Conservation (phyloP, 352 stramenopile species). For the Phytophthora cactorum region DNA sequence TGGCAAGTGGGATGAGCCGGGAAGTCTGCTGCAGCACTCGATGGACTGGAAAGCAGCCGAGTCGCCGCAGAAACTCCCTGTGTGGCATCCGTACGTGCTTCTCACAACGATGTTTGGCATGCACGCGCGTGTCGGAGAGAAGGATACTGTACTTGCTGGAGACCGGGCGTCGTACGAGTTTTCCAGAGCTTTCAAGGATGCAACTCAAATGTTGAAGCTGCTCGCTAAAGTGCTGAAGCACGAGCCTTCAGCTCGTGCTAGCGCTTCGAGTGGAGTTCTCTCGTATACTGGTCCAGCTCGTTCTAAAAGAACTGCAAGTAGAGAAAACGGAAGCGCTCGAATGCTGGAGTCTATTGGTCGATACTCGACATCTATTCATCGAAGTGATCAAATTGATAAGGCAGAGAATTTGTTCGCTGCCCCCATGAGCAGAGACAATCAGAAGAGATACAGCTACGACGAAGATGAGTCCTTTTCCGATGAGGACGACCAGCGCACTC, state of each 20-base stretch:
- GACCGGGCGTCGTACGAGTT: slow-evolving; percentile 71
- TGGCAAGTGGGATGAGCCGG: slow-evolving; percentile 84
- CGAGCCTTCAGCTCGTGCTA: slow-evolving; percentile 63
- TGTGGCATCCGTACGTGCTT: slow-evolving; percentile 88
- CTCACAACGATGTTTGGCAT: slow-evolving; percentile 87
- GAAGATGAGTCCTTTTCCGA: slow-evolving; percentile 12
- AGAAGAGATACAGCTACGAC: slow-evolving; percentile 26
- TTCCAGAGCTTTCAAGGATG: slow-evolving; percentile 75
- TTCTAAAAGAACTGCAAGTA: slow-evolving; percentile 19
- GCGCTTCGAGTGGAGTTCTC: slow-evolving; percentile 64
- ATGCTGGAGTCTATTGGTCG: slow-evolving; percentile 64
- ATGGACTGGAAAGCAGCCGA: slow-evolving; percentile 85
- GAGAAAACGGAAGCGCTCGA: slow-evolving; percentile 22
- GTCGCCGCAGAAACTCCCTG: slow-evolving; percentile 74
- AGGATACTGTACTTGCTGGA: slow-evolving; percentile 74
- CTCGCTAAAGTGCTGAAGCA: slow-evolving; percentile 76
- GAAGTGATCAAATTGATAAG: slow-evolving; percentile 64
- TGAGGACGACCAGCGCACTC: slow-evolving; percentile 29
- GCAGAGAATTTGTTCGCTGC: slow-evolving; percentile 75
- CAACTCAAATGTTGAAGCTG: slow-evolving; percentile 86
- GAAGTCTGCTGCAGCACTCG: slow-evolving; percentile 64
- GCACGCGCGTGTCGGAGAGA: slow-evolving; percentile 81
- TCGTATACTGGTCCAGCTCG: slow-evolving; percentile 45
- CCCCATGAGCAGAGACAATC: slow-evolving; percentile 18
- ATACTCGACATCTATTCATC: slow-evolving; percentile 75